Percentiles rank a stretch among this genome's conserved stretches.
These are phyloP conservation scores for Teratosphaeria destructans DNA, from an alignment of 2,329 filamentous ascomycete species.

Conservation along the genomic window DNA sequence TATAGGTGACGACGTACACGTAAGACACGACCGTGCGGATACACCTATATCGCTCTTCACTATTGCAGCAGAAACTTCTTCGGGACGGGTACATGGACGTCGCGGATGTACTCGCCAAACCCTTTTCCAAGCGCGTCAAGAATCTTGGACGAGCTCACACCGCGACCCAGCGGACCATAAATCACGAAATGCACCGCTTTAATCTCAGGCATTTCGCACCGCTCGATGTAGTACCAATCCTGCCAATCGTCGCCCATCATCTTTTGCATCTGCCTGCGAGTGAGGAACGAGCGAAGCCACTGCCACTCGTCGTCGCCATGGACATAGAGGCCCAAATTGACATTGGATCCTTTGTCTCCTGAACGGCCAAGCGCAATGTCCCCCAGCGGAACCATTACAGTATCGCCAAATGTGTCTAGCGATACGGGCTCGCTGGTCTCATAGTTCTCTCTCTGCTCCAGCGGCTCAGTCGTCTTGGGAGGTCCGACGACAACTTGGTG, in stretches of 20 bases:
- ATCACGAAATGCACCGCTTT: conserved; percentile 30
- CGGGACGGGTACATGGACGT: not conserved
- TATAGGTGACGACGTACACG: not conserved
- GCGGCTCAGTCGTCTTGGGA: conserved; percentile 12
- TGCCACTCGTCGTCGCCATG: conserved; percentile 20
- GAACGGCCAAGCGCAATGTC: conserved; percentile 20
- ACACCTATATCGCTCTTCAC: not conserved
- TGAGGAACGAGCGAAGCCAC: conserved; percentile 21
- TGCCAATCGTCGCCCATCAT: conserved; percentile 22
- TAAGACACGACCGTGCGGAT: not conserved
- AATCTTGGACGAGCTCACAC: conserved; percentile 14
- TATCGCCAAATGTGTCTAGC: conserved; percentile 26
- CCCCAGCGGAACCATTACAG: conserved; percentile 26
- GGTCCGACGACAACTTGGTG: conserved; percentile 13
- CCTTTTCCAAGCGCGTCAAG: conserved; percentile 15
- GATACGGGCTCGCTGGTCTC: conserved; percentile 21
- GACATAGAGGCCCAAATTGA: conserved; percentile 30
- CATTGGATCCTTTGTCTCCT: conserved; percentile 24
- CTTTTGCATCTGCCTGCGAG: conserved; percentile 13
- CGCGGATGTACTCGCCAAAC: not conserved
- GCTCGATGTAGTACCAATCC: conserved; percentile 23
- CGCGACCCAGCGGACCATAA: conserved; percentile 15
- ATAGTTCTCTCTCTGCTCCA: conserved; percentile 17
- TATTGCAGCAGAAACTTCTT: not conserved
- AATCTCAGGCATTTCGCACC: conserved; percentile 30